A percentile compares a stretch with the other conserved stretches of the same genome.
Conservation (phyloP, 2,329 filamentous ascomycete species). For the Colletotrichum australisinense region DNA sequence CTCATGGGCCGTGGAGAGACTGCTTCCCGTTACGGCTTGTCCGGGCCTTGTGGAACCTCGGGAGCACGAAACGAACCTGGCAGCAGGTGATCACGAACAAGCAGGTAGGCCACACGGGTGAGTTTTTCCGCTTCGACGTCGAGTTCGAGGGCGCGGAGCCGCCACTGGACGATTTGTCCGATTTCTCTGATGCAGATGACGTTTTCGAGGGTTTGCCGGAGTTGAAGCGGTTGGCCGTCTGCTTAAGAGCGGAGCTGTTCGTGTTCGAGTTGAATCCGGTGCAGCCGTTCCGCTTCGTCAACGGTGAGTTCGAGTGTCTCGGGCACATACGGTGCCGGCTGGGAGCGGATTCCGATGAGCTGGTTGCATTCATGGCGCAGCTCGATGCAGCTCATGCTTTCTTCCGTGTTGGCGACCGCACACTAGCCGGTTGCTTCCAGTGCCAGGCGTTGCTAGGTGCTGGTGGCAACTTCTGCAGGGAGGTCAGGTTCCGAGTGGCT, state of each 20-base stretch:
- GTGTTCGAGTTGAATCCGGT: background rate
- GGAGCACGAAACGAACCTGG: slow-evolving; percentile 25
- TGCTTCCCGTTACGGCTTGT: slow-evolving; percentile 4
- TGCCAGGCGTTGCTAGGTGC: no score
- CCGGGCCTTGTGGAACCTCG: slow-evolving; percentile 12
- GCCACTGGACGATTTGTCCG: background rate
- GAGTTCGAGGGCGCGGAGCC: background rate
- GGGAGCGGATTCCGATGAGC: no score
- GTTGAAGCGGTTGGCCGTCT: background rate
- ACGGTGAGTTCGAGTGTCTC: background rate
- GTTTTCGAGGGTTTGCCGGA: background rate
- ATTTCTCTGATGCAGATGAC: background rate
- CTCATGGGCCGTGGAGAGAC: background rate
- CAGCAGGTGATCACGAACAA: slow-evolving; percentile 32
- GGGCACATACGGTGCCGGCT: background rate
- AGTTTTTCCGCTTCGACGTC: slow-evolving; percentile 15
- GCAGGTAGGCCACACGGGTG: background rate
- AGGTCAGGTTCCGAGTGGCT: no score
- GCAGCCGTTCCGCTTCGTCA: background rate
- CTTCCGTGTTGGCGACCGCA: no score
- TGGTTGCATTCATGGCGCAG: no score
- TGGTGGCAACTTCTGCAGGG: no score
- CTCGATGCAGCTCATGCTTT: no score
- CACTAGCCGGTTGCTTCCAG: no score
- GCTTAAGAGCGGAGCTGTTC: background rate